Evolutionary conservation across 1,284 basidiomycete genomes (phyloP).

Genomic region (Cystobasidium sp.): DNA sequence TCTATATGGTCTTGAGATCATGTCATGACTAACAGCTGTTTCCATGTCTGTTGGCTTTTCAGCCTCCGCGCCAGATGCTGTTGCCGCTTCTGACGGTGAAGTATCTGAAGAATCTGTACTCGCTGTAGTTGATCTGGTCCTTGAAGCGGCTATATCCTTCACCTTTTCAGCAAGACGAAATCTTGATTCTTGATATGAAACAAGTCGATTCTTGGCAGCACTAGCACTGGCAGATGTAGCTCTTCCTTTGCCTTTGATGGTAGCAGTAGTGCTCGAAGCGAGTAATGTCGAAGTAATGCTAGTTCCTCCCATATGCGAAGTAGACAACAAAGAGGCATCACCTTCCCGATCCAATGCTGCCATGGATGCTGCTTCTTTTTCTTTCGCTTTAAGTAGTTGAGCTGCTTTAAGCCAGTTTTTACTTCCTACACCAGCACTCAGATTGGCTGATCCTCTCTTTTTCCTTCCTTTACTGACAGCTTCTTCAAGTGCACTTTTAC

Average conservation of each 20-base stretch:
- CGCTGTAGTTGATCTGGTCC: not conserved
- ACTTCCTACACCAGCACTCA: conserved; percentile 21
- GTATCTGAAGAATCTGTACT: too few relatives aligned
- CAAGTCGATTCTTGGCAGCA: not conserved
- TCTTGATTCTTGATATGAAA: conserved; percentile 16
- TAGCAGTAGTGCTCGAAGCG: not conserved
- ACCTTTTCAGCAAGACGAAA: conserved; percentile 17
- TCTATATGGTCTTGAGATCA: conserved; percentile 12
- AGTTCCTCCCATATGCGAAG: conserved; percentile 9
- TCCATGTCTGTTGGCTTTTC: not conserved
- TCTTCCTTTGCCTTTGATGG: not conserved
- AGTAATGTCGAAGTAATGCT: conserved; percentile 12
- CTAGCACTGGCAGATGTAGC: not conserved
- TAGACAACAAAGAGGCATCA: conserved; percentile 4
- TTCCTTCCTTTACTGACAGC: conserved; percentile 7
- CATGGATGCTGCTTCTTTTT: conserved; percentile 1
- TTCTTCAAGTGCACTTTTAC: conserved; percentile 8
- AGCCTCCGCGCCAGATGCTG: not conserved
- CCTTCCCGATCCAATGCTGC: not conserved
- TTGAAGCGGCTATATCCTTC: conserved; percentile 16
- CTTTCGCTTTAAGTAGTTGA: conserved; percentile 26
- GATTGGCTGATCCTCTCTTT: conserved; percentile 7
- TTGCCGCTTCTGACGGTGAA: not conserved
- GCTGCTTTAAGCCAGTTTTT: conserved; percentile 41
- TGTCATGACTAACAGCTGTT: not conserved